Percentiles rank a stretch among this genome's conserved stretches.
Conservation (phyloP, 176 grass and related monocot species). For the Pontederia paniculata region DNA sequence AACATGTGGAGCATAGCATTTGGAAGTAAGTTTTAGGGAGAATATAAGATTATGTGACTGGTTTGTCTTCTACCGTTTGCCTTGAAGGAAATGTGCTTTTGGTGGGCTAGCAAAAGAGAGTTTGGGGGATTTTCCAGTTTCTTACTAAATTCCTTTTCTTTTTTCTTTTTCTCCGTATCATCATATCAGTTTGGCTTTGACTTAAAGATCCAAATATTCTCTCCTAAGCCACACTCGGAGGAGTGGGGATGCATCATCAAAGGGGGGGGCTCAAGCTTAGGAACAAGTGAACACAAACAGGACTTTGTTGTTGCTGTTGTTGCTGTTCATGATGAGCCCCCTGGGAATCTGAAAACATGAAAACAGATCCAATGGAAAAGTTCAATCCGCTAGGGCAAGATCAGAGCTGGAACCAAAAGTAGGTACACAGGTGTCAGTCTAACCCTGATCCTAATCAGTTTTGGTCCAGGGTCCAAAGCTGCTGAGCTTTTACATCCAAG, state of each 20-base stretch:
- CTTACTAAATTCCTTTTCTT: too few species aligned
- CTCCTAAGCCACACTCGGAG: too few species aligned
- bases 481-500: too few species aligned
- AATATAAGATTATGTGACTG: not conserved
- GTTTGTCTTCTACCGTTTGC: not conserved
- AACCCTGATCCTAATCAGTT: not conserved
- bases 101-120: not conserved
- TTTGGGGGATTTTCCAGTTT: not conserved
- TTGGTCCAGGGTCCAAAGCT: too few species aligned
- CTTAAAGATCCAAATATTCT: too few species aligned
- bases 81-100: not conserved
- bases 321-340: too few species aligned
- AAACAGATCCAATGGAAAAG: not conserved
- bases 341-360: slow-evolving; percentile 8
- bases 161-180: too few species aligned
- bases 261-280: too few species aligned
- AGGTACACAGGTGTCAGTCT: not conserved
- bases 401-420: not conserved
- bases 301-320: too few species aligned
- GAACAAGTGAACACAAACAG: too few species aligned
- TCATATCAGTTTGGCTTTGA: too few species aligned
- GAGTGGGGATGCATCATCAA: too few species aligned
- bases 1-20: not conserved
- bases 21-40: not conserved
- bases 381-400: not conserved